Evolutionary conservation across 768 basidiomycete genomes (phyloP).

Genomic region (Arthromyces matolae): DNA sequence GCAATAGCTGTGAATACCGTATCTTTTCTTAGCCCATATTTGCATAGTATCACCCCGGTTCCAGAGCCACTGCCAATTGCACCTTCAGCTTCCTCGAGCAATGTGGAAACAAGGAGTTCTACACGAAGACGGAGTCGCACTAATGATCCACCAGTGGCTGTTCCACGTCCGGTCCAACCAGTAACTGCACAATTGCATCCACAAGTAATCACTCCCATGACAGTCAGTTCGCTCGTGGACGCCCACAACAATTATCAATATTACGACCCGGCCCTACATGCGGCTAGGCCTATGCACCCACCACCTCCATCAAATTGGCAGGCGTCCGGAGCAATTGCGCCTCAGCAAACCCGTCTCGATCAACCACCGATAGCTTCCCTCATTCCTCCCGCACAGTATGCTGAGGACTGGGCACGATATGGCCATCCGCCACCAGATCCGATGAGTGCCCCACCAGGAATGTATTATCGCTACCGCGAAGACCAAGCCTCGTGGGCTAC

Average conservation of each 20-base stretch:
- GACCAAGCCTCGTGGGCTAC: constrained; percentile 52
- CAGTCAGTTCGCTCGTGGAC: constrained; percentile 30
- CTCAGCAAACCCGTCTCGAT: constrained; percentile 60
- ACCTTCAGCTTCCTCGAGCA: constrained; percentile 8
- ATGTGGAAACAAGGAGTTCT: constrained; percentile 9
- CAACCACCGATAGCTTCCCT: constrained; percentile 39
- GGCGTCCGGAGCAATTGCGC: constrained; percentile 53
- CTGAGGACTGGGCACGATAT: constrained; percentile 61
- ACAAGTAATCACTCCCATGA: constrained; percentile 21
- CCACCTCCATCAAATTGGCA: constrained; percentile 66
- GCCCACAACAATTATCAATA: constrained; percentile 34
- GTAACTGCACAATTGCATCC: constrained; percentile 14
- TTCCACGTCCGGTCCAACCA: constrained; percentile 14
- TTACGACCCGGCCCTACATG: constrained; percentile 27
- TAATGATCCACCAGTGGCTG: constrained; percentile 7
- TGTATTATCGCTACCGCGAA: constrained; percentile 61
- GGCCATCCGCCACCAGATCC: constrained; percentile 41
- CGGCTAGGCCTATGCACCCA: constrained; percentile 40
- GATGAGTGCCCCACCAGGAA: constrained; percentile 44
- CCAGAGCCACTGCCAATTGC: constrained; percentile 14
- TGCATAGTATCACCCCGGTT: constrained; percentile 14
- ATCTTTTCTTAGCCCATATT: not conserved
- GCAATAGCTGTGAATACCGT: not conserved
- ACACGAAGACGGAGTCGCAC: constrained; percentile 10
- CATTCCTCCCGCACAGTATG: constrained; percentile 46